These are phyloP conservation scores for Epichloe sylvatica DNA, from an alignment of 2,329 filamentous ascomycete species.

Conservation along the genomic window DNA sequence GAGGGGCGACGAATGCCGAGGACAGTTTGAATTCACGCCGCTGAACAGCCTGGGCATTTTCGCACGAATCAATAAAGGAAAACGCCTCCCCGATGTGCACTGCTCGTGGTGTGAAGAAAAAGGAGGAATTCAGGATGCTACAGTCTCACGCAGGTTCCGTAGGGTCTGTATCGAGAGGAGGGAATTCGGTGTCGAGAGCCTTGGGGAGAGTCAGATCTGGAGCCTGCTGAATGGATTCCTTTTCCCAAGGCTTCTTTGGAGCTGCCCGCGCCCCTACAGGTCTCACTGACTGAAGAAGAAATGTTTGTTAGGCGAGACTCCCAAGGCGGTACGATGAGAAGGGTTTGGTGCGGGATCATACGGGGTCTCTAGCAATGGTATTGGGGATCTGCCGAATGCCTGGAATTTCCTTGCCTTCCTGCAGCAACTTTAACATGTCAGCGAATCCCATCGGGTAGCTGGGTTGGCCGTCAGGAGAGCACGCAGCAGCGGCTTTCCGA, in stretches of 20 bases:
- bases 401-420: constrained; percentile 67
- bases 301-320: neutral
- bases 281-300: constrained; percentile 26
- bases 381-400: constrained; percentile 80
- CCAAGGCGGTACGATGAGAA: neutral
- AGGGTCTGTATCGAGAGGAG: constrained; percentile 19
- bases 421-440: constrained; percentile 73
- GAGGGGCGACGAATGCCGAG: neutral
- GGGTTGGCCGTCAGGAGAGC: constrained; percentile 33
- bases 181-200: constrained; percentile 22
- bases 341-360: constrained; percentile 22
- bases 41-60: neutral
- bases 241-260: constrained; percentile 67
- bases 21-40: neutral
- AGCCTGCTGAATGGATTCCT: constrained; percentile 20
- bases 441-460: constrained; percentile 73
- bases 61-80: no score
- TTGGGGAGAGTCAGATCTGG: constrained; percentile 11
- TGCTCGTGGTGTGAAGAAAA: neutral
- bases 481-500: constrained; percentile 14
- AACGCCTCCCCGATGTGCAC: neutral
- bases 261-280: constrained; percentile 33
- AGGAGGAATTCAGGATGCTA: neutral
- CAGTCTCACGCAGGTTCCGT: neutral
- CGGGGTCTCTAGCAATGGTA: constrained; percentile 58